Percentiles rank a stretch among this genome's conserved stretches.
Evolutionary conservation across 2,329 filamentous ascomycete genomes (phyloP).

Genomic region (Dichotomopilus funicola): DNA sequence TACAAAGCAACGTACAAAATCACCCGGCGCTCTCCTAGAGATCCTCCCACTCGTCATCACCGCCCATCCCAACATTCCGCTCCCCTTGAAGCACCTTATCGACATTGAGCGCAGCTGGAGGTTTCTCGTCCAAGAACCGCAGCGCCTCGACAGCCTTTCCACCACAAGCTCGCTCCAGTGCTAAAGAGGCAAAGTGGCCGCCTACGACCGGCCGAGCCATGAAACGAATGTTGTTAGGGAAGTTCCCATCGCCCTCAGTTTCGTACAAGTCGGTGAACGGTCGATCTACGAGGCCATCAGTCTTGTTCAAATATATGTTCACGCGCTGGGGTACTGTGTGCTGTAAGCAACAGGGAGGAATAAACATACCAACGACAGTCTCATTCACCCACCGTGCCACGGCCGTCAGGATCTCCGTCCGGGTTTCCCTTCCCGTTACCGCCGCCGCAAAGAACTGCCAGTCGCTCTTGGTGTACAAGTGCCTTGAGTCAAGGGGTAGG

Average conservation of each 20-base stretch:
- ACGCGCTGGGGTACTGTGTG: no score
- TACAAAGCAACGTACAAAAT: background rate
- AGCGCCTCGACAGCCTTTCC: constrained; percentile 58
- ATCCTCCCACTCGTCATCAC: constrained; percentile 4
- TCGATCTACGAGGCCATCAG: constrained; percentile 42
- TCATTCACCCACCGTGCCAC: constrained; percentile 81
- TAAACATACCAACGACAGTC: constrained; percentile 54
- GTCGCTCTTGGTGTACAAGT: constrained; percentile 81
- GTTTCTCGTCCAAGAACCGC: constrained; percentile 38
- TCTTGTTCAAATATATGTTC: background rate
- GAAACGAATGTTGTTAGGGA: constrained; percentile 64
- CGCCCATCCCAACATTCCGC: background rate
- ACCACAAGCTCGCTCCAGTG: constrained; percentile 72
- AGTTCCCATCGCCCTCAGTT: constrained; percentile 70
- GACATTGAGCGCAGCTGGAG: constrained; percentile 31
- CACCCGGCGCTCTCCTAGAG: constrained; percentile 3
- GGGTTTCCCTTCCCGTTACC: constrained; percentile 61
- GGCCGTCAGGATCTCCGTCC: constrained; percentile 64
- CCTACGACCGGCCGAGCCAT: constrained; percentile 79
- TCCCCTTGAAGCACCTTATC: constrained; percentile 25
- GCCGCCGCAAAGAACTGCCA: constrained; percentile 89
- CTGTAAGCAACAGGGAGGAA: background rate
- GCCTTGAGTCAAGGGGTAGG: constrained; percentile 72
- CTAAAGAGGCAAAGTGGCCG: constrained; percentile 78
- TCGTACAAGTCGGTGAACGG: constrained; percentile 79